Conservation (phyloP, 257 asterid species). For the Solanum bukasovii region DNA sequence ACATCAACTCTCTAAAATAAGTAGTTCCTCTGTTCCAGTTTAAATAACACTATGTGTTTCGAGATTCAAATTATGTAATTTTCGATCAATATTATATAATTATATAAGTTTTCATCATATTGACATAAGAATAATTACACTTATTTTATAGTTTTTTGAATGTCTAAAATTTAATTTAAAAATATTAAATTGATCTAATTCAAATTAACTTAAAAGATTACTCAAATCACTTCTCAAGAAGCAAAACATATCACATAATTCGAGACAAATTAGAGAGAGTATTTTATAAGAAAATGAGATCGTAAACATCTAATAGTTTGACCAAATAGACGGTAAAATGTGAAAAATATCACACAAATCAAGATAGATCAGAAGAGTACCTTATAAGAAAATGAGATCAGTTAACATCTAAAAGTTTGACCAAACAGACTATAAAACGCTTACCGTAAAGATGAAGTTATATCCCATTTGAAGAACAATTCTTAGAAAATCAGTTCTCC, state of each 20-base stretch:
- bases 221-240: not conserved
- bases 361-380: not conserved
- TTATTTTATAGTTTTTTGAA: not conserved
- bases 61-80: not conserved
- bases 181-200: not conserved
- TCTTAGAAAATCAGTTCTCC: conserved; percentile 31
- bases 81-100: not conserved
- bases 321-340: not conserved
- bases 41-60: not conserved
- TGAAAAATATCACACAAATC: not conserved
- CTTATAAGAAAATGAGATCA: not conserved
- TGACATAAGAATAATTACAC: not conserved
- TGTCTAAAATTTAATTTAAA: not conserved
- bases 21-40: not conserved
- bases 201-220: not conserved
- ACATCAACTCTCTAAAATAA: not conserved
- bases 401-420: not conserved
- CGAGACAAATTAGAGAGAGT: not conserved
- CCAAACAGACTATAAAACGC: not conserved
- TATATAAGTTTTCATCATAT: not conserved
- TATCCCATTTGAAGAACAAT: conserved; percentile 35
- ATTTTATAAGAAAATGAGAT: not conserved
- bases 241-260: not conserved
- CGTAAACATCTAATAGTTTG: not conserved
- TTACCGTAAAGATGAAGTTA: conserved; percentile 44